Evolutionary conservation across 164 flowering plant genomes (phyloP).

Genomic region (Nelumbo lutea): DNA sequence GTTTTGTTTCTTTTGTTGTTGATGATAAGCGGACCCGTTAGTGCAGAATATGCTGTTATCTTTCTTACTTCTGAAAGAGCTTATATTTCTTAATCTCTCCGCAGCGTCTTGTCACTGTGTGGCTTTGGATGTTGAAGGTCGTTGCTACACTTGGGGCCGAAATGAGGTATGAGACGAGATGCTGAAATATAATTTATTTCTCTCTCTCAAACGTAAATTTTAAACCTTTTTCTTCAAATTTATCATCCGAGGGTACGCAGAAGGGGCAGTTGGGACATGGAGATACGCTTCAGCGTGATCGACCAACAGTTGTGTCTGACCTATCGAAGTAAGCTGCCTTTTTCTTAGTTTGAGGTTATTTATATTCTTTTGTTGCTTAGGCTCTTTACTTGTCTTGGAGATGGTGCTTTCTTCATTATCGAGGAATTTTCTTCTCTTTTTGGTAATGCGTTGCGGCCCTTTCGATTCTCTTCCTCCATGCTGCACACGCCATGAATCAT

Average conservation of each 20-base stretch:
- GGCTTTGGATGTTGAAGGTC: constrained; percentile 94
- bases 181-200: not conserved
- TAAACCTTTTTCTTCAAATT: not conserved
- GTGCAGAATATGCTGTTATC: too few relatives aligned
- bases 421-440: not conserved
- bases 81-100: constrained; percentile 6
- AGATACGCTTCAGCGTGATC: constrained; percentile 74
- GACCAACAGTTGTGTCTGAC: constrained; percentile 85
- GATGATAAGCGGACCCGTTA: too few relatives aligned
- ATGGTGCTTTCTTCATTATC: not conserved
- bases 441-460: too few relatives aligned
- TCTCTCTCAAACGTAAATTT: too few relatives aligned
- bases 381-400: not conserved
- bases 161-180: constrained; percentile 55
- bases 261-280: constrained; percentile 98
- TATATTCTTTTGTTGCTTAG: too few relatives aligned
- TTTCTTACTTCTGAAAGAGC: too few relatives aligned
- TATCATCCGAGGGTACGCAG: constrained; percentile 35
- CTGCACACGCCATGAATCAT: too few relatives aligned
- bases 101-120: constrained; percentile 91
- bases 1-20: too few relatives aligned
- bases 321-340: constrained; percentile 56
- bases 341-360: not conserved
- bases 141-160: constrained; percentile 97
- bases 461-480: too few relatives aligned